Evolutionary conservation across 805 yeast genomes (phyloP).

Genomic region (Kuraishia hungarica): DNA sequence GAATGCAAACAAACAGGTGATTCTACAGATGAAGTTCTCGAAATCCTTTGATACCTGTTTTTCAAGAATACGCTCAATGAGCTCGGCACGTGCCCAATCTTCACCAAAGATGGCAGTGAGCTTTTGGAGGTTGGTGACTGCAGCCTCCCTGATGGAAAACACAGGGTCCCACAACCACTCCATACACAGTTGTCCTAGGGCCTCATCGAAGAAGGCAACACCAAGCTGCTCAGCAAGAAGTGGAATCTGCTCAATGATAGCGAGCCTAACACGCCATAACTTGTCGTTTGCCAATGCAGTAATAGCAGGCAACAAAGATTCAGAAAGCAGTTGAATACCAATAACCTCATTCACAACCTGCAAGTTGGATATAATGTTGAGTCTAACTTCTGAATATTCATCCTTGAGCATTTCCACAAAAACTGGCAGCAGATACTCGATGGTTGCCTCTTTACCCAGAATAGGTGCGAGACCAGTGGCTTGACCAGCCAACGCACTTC

Average conservation of each 20-base stretch:
- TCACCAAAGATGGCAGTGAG: slow-evolving; percentile 85
- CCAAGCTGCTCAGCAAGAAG: slow-evolving; percentile 91
- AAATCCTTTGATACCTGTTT: slow-evolving; percentile 26
- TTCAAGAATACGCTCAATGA: slow-evolving; percentile 65
- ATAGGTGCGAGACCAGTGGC: slow-evolving; percentile 82
- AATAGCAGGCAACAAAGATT: slow-evolving; percentile 88
- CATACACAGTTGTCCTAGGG: slow-evolving; percentile 81
- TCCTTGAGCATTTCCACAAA: slow-evolving; percentile 91
- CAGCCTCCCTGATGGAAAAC: slow-evolving; percentile 93
- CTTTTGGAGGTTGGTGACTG: slow-evolving; percentile 73
- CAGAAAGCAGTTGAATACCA: slow-evolving; percentile 82
- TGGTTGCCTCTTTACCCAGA: slow-evolving; percentile 76
- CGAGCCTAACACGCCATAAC: slow-evolving; percentile 96
- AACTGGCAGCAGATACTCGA: slow-evolving; percentile 75
- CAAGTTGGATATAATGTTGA: slow-evolving; percentile 87
- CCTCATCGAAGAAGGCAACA: slow-evolving; percentile 85
- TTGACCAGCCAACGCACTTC: slow-evolving; percentile 86
- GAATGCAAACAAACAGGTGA: slow-evolving; percentile 83
- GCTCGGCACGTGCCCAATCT: slow-evolving; percentile 84
- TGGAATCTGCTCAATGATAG: slow-evolving; percentile 95
- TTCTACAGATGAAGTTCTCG: slow-evolving; percentile 78
- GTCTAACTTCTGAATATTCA: slow-evolving; percentile 92
- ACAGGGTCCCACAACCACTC: slow-evolving; percentile 99
- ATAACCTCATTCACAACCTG: slow-evolving; percentile 90
- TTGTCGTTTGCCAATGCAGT: slow-evolving; percentile 93